Evolutionary conservation across 2,329 filamentous ascomycete genomes (phyloP).

Genomic region (Alternaria angustiovoidea): DNA sequence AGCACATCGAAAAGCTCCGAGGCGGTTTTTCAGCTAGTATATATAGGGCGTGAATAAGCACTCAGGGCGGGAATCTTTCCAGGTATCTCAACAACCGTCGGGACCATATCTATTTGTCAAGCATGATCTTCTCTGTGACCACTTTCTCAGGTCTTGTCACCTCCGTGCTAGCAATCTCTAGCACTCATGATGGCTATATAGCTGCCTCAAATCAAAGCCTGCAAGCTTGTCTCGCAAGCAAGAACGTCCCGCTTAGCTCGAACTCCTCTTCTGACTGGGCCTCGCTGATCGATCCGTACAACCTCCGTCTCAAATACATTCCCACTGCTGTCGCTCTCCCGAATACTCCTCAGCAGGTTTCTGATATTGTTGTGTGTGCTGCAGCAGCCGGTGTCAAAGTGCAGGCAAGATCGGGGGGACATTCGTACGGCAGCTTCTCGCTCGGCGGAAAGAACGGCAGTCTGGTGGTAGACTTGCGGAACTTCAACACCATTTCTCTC

Average conservation of each 20-base stretch:
- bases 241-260: neutral
- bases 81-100: too few relatives aligned
- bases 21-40: too few relatives aligned
- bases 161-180: too few relatives aligned
- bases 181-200: too few relatives aligned
- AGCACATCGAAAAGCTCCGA: too few relatives aligned
- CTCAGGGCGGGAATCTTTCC: too few relatives aligned
- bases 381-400: slow-evolving; percentile 58
- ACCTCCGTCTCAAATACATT: slow-evolving; percentile 36
- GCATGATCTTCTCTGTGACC: too few relatives aligned
- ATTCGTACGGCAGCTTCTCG: slow-evolving; percentile 63
- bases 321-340: slow-evolving; percentile 65
- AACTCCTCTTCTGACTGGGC: slow-evolving; percentile 11
- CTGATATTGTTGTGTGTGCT: slow-evolving; percentile 64
- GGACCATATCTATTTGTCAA: too few relatives aligned
- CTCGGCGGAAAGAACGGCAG: slow-evolving; percentile 56
- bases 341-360: slow-evolving; percentile 58
- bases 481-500: slow-evolving; percentile 47
- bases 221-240: neutral
- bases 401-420: slow-evolving; percentile 67
- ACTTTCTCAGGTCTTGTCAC: too few relatives aligned
- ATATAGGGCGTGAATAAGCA: too few relatives aligned
- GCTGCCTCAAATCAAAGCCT: neutral
- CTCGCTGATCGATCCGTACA: slow-evolving; percentile 11
- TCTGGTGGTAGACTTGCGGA: slow-evolving; percentile 38